A percentile compares a stretch with the other conserved stretches of the same genome.
Conservation (phyloP, 2,329 filamentous ascomycete species). For the Aspergillus pseudoglaucus region DNA sequence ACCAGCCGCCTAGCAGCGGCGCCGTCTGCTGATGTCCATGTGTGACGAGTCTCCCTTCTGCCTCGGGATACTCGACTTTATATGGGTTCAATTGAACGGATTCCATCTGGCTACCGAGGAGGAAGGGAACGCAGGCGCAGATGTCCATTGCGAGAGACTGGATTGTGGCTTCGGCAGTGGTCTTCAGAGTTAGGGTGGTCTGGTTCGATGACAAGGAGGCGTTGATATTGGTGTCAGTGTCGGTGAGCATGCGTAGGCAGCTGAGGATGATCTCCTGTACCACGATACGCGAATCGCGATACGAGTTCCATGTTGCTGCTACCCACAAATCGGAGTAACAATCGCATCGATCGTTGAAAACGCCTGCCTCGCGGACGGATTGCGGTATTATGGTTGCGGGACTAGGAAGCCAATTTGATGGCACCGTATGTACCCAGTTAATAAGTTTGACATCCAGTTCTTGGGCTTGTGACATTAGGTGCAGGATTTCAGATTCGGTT, state of each 20-base stretch:
- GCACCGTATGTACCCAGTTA: conserved; percentile 19
- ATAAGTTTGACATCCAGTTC: conserved; percentile 16
- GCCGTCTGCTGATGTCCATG: conserved; percentile 16
- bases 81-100: conserved; percentile 15
- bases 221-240: not conserved
- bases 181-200: not conserved
- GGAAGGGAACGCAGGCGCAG: conserved; percentile 22
- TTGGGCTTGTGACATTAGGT: conserved; percentile 14
- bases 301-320: conserved; percentile 23
- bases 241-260: conserved; percentile 15
- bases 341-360: conserved; percentile 22
- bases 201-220: conserved; percentile 1
- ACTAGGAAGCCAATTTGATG: conserved; percentile 17
- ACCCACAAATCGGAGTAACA: conserved; percentile 26
- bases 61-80: conserved; percentile 18
- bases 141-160: conserved; percentile 18
- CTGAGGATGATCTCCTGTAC: conserved; percentile 21
- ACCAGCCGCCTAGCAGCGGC: conserved; percentile 23
- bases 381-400: conserved; percentile 18
- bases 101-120: conserved; percentile 18
- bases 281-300: conserved; percentile 22
- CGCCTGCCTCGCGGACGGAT: conserved; percentile 19
- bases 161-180: conserved; percentile 3
- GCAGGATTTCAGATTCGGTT: conserved; percentile 4
- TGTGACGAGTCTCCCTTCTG: conserved; percentile 13